Base-by-base conservation (phyloP, 805 yeast genomes). In the Yamadazyma sp. region DNA sequence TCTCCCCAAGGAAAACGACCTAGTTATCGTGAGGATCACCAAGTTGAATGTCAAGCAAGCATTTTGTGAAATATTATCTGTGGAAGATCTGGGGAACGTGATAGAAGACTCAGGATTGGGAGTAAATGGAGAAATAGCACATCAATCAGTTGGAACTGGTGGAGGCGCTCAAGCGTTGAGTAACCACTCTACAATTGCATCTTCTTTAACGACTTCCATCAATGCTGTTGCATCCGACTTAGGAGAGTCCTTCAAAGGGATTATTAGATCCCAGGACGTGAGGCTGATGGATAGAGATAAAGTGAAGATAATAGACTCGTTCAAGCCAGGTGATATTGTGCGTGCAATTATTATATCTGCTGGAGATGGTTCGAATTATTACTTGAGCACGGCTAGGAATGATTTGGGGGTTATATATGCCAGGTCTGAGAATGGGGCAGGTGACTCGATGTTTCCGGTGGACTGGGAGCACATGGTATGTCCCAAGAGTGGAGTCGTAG, bases 391-490 rank as follows among this genome's bases (percentile, higher is more conserved):
- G 0, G 95, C 96, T 2, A 71, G 82, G 45, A 88, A 91, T 58
- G 96, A 91, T 53, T 66, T 91, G 26, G 99, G 99, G 3, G 99
- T 93, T 3, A 82, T 93, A 1, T 85, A 90, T 59, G 97, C 98
- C 4, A 78, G 74, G 44, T 75, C 82, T 28, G 77, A 73, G 45
- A 82, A 81, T 12, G 79, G 80, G 3, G 67, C 73, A 8, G 96
- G 96, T 2, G 80, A 77, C 24, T 62, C 80, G 38, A 78, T 93
- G 87, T 83, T 81, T 50, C 95, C 99, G 2, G 62, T 88, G 28
- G 98, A 93, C 61, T 93, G 98, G 97, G 90, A 88, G 62, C 84
- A 88, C 9, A 93, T 95, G 98, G 73, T 83, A 21, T 79, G 85
- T 45, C 81, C 88, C 2, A 66, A 61, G 17, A 78, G 90, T 2